Conservation (phyloP, 2,329 filamentous ascomycete genomes). For the Trichophyton schoenleinii region DNA sequence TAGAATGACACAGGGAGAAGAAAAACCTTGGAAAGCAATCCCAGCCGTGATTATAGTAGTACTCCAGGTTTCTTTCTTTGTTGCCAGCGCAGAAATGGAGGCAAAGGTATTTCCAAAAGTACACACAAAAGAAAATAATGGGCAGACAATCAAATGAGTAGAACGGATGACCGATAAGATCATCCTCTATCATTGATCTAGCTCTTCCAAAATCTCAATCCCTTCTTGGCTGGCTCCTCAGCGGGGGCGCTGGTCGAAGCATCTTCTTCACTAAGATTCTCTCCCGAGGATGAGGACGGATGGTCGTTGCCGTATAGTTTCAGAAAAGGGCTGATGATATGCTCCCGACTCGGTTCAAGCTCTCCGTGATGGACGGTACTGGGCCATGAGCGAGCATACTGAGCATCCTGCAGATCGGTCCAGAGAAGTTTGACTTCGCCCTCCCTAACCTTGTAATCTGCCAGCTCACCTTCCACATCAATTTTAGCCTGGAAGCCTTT, state of each 20-base stretch:
- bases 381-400: constrained; percentile 32
- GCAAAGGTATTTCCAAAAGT: not conserved
- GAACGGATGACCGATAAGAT: not conserved
- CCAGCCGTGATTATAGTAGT: constrained; percentile 5
- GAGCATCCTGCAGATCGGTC: constrained; percentile 34
- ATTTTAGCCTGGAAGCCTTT: constrained; percentile 20
- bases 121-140: not conserved
- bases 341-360: constrained; percentile 25
- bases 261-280: not conserved
- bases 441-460: constrained; percentile 18
- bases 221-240: not conserved
- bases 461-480: constrained; percentile 14
- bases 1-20: not conserved
- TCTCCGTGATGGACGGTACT: constrained; percentile 32
- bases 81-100: not conserved
- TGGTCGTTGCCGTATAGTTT: constrained; percentile 11
- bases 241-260: not conserved
- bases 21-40: not conserved
- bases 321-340: constrained; percentile 23
- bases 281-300: not conserved
- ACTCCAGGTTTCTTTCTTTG: not conserved
- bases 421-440: constrained; percentile 34
- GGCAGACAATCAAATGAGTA: not conserved
- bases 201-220: constrained; percentile 1
- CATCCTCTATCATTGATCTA: not conserved